Conservation (phyloP, 2,329 filamentous ascomycete species). For the Pleoardoris graminearum region DNA sequence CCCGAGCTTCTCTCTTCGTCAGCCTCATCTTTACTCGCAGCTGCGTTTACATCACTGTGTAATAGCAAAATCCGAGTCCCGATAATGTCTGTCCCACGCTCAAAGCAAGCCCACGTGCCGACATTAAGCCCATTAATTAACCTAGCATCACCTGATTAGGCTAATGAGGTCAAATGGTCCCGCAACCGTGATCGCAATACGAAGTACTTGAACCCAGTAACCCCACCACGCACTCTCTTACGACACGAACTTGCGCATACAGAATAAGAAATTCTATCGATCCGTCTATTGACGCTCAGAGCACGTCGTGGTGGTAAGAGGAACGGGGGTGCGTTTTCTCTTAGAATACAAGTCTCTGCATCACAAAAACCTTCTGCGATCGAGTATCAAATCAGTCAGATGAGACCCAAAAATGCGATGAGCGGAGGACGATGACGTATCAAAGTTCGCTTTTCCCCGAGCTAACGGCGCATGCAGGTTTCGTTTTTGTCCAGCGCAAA, state of each 20-base stretch:
- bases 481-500: background rate
- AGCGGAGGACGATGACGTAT: background rate
- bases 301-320: background rate
- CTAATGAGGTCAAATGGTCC: slow-evolving; percentile 28
- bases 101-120: background rate
- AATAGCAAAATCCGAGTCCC: background rate
- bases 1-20: background rate
- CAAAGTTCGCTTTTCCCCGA: background rate
- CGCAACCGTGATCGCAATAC: slow-evolving; percentile 2
- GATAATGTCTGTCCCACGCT: background rate
- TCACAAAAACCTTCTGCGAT: background rate
- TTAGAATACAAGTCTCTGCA: background rate
- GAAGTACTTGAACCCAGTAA: background rate
- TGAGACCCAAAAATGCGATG: background rate
- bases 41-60: background rate
- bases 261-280: background rate
- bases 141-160: slow-evolving; percentile 36
- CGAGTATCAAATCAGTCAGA: background rate
- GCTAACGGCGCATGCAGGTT: background rate
- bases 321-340: background rate
- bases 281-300: background rate
- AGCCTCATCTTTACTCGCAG: background rate
- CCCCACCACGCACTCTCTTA: background rate
- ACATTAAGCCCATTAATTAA: slow-evolving; percentile 27
- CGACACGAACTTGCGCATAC: background rate